phyloP scores from a whole-genome alignment of 2,329 filamentous ascomycete genomes.

The Trichoderma guizhouense region DNA sequence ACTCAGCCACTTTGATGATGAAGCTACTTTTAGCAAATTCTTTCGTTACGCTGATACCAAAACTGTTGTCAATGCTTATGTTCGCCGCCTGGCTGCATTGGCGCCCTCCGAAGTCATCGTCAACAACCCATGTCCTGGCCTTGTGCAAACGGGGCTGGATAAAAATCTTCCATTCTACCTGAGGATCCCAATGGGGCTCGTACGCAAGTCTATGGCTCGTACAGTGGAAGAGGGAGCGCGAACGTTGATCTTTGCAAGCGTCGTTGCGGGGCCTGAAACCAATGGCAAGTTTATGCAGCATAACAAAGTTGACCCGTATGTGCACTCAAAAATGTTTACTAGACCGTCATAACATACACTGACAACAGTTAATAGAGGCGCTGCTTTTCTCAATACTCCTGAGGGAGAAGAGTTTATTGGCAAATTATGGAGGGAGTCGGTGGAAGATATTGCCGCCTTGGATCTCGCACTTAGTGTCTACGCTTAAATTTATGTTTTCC shows the following conservation, averaged over 20 bases:
- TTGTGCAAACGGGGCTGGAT: constrained; percentile 1
- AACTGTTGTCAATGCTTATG: constrained; percentile 1
- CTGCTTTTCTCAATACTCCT: neutral
- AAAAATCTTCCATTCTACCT: constrained; percentile 6
- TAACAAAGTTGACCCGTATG: neutral
- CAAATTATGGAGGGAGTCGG: neutral
- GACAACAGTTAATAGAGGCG: neutral
- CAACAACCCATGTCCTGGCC: constrained; percentile 3
- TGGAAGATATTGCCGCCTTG: neutral
- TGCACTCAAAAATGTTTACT: neutral
- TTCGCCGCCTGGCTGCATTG: neutral
- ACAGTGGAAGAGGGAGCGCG: constrained; percentile 5
- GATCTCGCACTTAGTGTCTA: neutral
- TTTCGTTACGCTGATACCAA: constrained; percentile 6
- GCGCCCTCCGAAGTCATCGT: constrained; percentile 1
- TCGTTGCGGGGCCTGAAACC: neutral
- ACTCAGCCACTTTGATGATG: neutral
- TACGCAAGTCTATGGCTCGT: neutral
- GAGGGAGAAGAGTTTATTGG: neutral
- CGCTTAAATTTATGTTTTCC: neutral
- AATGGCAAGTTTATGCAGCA: constrained; percentile 5
- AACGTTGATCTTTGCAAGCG: neutral
- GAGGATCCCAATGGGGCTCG: neutral
- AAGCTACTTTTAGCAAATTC: neutral
- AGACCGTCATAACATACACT: neutral